phyloP scores from a whole-genome alignment of 2,329 filamentous ascomycete species.

The Monilinia aucupariae region DNA sequence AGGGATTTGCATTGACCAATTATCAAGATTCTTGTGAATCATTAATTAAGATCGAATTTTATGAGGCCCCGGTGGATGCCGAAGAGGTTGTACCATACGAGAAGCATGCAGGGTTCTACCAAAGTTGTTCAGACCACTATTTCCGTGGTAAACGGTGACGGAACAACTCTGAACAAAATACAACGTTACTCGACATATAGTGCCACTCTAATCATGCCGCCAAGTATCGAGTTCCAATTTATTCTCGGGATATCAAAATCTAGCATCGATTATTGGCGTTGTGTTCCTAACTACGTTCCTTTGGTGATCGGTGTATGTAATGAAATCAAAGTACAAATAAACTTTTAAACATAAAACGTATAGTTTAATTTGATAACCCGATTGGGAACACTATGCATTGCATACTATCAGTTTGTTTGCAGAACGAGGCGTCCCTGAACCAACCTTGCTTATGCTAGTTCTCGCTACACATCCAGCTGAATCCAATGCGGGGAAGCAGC shows the following conservation, averaged over 20 bases:
- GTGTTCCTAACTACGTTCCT: too few species aligned
- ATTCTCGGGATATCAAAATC: background rate
- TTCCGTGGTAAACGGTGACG: background rate
- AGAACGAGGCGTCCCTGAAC: background rate
- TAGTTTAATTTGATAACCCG: too few species aligned
- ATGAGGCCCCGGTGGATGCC: background rate
- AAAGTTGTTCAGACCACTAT: background rate
- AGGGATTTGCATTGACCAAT: background rate
- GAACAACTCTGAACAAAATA: background rate
- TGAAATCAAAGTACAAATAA: too few species aligned
- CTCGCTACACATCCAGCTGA: conserved; percentile 1
- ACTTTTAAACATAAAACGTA: too few species aligned
- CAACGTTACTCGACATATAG: background rate
- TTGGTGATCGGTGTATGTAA: too few species aligned
- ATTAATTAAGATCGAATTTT: background rate
- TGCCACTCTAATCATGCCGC: background rate
- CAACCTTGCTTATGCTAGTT: background rate
- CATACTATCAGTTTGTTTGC: background rate
- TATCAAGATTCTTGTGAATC: background rate
- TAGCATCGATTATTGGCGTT: too few species aligned
- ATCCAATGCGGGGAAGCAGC: background rate
- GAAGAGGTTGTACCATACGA: background rate
- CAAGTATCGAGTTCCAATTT: background rate
- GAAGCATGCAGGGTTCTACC: background rate
- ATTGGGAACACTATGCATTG: background rate